These are phyloP conservation scores for Paraglomus brasilianum DNA, from an alignment of 192 early-diverging fungal species.

Conservation along the genomic window DNA sequence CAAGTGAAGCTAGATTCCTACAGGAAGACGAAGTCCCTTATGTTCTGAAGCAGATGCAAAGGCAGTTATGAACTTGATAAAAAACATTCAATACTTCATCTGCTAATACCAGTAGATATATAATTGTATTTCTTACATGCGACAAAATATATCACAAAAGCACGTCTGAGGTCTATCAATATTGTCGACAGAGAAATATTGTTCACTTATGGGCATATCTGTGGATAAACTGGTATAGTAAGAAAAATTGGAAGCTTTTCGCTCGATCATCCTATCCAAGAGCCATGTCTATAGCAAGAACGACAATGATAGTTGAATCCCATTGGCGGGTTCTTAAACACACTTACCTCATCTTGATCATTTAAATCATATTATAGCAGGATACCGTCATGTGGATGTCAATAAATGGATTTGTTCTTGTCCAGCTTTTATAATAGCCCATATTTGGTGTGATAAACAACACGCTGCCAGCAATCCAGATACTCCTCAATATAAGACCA, in stretches of 20 bases:
- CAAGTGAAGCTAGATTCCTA: conserved; percentile 9
- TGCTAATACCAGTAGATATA: not conserved
- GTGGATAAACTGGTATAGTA: conserved; percentile 2
- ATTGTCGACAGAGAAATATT: conserved; percentile 6
- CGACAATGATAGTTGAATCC: too few relatives aligned
- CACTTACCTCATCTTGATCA: too few relatives aligned
- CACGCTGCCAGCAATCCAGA: too few relatives aligned
- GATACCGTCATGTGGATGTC: too few relatives aligned
- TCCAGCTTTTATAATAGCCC: too few relatives aligned
- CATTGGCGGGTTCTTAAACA: too few relatives aligned
- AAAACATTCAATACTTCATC: conserved; percentile 7
- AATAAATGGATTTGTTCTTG: too few relatives aligned
- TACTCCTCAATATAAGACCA: too few relatives aligned
- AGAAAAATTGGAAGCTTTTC: not conserved
- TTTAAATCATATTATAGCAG: too few relatives aligned
- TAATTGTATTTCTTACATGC: not conserved
- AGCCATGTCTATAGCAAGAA: too few relatives aligned
- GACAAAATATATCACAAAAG: not conserved
- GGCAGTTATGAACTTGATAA: conserved; percentile 7
- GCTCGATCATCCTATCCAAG: not conserved
- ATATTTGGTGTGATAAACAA: too few relatives aligned
- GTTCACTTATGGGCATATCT: not conserved
- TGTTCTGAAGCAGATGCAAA: not conserved
- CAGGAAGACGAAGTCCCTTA: not conserved
- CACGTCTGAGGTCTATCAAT: not conserved